Evolutionary conservation across 2,329 filamentous ascomycete species (phyloP), one percentile per base, ranked within the genome.

Genomic region (Sclerotinia sclerotiorum): DNA sequence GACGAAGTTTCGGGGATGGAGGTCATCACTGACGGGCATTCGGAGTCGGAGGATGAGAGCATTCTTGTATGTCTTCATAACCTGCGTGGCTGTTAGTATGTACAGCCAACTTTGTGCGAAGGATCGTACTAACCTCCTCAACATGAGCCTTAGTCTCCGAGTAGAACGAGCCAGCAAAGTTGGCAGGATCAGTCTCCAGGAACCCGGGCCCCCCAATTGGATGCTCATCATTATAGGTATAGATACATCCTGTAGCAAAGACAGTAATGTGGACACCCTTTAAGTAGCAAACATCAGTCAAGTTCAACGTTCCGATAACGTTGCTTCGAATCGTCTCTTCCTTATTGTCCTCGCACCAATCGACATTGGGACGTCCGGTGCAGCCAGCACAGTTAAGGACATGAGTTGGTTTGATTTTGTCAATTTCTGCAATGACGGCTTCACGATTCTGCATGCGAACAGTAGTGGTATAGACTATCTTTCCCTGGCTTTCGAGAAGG

Each of bases 281-380:
- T 71, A 84, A 79, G 73, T 80, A 85, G 79, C 88, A 90, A 77
- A 81, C 82, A 76, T 90, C 87, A 46, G 87, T 82, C 74, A 90
- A 78, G 76, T 88, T 89, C 72, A 89, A 76, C 48, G 87, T 86
- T 66, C 88, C 88, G 58, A 90, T 84, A 67, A 87, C 87, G 75
- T 91, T 91, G 77, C 85, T 88, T 69, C 87, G 83, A 76, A 90
- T 84, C 8, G 88, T 90, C 67, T 85, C 84, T 78, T 88, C 84
- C 79, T 86, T 88, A 81, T 90, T 84, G 75, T 88, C 86, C 79
- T 91, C 88, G 74, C 88, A 90, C 87, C 87, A 90, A 79, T 90
- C 88, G 76, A 90, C 87, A 72, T 90, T 90, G 71, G 88, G 88
- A 32, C 87, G 82, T 62, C 88, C 88, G 3, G 87, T 90, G 76